Evolutionary conservation across 495 filamentous ascomycete genomes (phyloP).

Genomic region (Poronia punctata): DNA sequence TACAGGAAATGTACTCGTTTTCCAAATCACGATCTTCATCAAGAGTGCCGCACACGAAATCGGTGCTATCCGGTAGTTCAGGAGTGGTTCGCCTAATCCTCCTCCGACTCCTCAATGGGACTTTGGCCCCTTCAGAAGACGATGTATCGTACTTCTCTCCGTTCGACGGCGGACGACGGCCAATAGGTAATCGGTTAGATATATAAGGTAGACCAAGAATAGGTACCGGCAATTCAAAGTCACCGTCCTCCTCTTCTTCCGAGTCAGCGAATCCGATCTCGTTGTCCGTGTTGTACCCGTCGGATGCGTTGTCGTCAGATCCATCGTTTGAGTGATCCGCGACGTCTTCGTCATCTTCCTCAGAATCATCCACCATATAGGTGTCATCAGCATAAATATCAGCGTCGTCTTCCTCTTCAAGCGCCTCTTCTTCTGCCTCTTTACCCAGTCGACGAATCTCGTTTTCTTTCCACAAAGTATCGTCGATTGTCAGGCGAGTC

Average conservation of each 20-base stretch:
- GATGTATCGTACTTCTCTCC: constrained; percentile 37
- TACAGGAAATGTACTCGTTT: constrained; percentile 78
- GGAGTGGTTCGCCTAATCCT: constrained; percentile 51
- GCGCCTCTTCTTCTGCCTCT: constrained; percentile 83
- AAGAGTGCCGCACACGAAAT: constrained; percentile 95
- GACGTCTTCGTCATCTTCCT: constrained; percentile 41
- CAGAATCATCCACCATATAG: constrained; percentile 19
- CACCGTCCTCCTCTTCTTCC: constrained; percentile 72
- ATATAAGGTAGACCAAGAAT: constrained; percentile 43
- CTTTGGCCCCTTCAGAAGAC: constrained; percentile 13
- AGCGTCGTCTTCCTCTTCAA: constrained; percentile 65
- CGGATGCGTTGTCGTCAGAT: constrained; percentile 60
- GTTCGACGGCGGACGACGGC: constrained; percentile 31
- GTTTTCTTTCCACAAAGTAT: constrained; percentile 85
- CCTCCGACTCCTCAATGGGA: constrained; percentile 17
- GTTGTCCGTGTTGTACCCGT: constrained; percentile 90
- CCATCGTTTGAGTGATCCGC: constrained; percentile 48
- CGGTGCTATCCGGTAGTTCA: constrained; percentile 89
- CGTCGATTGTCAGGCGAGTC: constrained; percentile 73
- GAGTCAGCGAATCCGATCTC: constrained; percentile 89
- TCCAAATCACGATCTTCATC: constrained; percentile 95
- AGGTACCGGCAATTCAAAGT: constrained; percentile 74
- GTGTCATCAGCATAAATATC: constrained; percentile 39
- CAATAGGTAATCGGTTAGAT: constrained; percentile 30
- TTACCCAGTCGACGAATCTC: constrained; percentile 79